Percentiles rank a stretch among this genome's conserved stretches.
Conservation (phyloP, 306 rosid species). For the Corylus avellana region DNA sequence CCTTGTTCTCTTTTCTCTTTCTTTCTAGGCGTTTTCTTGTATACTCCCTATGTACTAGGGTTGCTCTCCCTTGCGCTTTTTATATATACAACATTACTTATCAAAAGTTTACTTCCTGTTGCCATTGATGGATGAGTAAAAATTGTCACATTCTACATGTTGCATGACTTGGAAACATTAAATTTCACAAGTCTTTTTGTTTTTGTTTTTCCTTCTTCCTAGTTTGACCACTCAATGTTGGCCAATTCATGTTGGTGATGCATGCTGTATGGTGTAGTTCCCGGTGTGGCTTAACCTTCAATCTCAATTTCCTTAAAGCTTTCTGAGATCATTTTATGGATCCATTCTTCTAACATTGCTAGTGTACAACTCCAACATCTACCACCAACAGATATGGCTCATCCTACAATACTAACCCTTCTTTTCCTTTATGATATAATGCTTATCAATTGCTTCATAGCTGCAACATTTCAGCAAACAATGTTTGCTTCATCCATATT, state of each 20-base stretch:
- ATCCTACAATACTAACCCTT: background rate
- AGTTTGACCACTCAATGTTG: background rate
- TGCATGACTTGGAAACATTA: background rate
- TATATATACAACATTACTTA: no score
- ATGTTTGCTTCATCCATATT: no score
- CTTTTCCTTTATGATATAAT: no score
- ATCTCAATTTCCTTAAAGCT: background rate
- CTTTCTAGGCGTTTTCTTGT: no score
- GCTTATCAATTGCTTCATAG: no score
- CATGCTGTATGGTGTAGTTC: background rate
- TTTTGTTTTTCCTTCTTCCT: background rate
- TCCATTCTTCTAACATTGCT: background rate
- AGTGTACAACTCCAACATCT: background rate
- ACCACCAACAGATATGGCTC: background rate
- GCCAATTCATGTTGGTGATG: background rate
- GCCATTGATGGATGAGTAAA: background rate
- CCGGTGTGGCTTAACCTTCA: background rate
- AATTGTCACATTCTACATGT: background rate
- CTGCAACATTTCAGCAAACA: no score
- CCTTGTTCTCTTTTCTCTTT: no score
- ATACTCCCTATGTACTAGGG: no score
- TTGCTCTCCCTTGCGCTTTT: no score
- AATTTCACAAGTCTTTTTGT: background rate
- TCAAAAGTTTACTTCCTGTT: background rate
- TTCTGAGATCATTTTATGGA: background rate